These are phyloP conservation scores for Ajuga reptans DNA, from an alignment of 305 asterid genomes.

Conservation along the genomic window DNA sequence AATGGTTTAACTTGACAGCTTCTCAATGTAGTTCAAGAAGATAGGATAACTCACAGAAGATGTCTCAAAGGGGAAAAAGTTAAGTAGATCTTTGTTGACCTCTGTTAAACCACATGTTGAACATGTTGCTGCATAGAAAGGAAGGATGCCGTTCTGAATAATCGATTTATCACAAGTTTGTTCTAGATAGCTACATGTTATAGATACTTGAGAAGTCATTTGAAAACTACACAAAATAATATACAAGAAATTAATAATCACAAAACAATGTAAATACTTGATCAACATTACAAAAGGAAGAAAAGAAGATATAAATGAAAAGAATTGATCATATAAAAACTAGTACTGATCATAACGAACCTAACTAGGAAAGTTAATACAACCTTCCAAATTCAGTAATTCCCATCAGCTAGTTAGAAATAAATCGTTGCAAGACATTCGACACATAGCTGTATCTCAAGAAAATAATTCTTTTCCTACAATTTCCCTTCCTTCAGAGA, in stretches of 20 bases:
- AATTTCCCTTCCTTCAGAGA: no score
- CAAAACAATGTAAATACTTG: background rate
- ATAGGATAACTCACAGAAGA: conserved; percentile 62
- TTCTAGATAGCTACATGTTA: background rate
- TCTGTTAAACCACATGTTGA: conserved; percentile 34
- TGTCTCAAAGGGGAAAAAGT: conserved; percentile 66
- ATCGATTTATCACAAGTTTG: conserved; percentile 26
- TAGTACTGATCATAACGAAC: no score
- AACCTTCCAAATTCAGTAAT: no score
- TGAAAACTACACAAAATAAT: background rate
- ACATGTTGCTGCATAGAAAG: no score
- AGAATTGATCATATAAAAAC: no score
- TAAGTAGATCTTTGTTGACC: conserved; percentile 46
- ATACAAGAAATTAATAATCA: background rate
- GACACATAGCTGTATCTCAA: no score
- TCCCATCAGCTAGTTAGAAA: no score
- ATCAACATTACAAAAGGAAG: conserved; percentile 38
- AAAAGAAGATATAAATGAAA: no score
- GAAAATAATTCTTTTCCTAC: no score
- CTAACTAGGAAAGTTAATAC: no score
- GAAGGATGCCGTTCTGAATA: no score
- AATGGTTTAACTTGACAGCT: conserved; percentile 15
- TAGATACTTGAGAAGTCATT: conserved; percentile 1
- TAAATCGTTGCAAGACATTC: no score
- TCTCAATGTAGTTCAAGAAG: conserved; percentile 22